Evolutionary conservation across 2,329 filamentous ascomycete genomes (phyloP), one percentile per base, ranked within the genome.

Genomic region (Phyllosticta citrichinensis): DNA sequence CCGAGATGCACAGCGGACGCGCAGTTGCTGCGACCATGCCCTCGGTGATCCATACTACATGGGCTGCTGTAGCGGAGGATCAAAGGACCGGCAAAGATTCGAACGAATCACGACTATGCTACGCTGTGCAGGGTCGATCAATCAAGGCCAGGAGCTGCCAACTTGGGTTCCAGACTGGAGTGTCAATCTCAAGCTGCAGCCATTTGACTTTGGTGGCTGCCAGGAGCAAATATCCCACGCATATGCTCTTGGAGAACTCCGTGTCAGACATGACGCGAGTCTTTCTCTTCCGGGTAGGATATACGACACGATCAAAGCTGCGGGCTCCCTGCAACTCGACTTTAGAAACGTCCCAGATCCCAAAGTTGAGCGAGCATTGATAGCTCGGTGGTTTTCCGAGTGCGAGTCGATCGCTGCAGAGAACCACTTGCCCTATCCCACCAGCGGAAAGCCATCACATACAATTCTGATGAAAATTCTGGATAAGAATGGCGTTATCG

Each of bases 151-250:
- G 51, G 55, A 61, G 47, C 55, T 61, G 3, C 60, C 55, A 2
- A 57, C 55, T 14, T 61, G 60, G 60, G 60, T 61, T 6, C 60
- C 60, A 5, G 60, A 61, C 40, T 61, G 60, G 60, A 55, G 55
- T 8, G 14, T 54, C 50, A 20, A 51, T 20, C 47, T 50, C 20
- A 57, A 61, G 14, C 55, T 61, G 17, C 60, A 51, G 24, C 60
- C 60, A 3, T 55, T 61, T 40, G 57, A 51, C 24, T 61, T 61
- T 20, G 60, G 60, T 25, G 60, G 55, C 19, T 55, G 30, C 35
- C 51, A 60, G 51, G 11, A 40, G 33, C 33, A 40, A 17, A 12
- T 2, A 40, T 12, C 33, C 33, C 33, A 40, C 33, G 33, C 33
- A 3, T 20, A 55, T n/a, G 20, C 25, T 30, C 47, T 52, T 17